Conservation (phyloP, 495 filamentous ascomycete genomes). For the Aspergillus bertholletiae region DNA sequence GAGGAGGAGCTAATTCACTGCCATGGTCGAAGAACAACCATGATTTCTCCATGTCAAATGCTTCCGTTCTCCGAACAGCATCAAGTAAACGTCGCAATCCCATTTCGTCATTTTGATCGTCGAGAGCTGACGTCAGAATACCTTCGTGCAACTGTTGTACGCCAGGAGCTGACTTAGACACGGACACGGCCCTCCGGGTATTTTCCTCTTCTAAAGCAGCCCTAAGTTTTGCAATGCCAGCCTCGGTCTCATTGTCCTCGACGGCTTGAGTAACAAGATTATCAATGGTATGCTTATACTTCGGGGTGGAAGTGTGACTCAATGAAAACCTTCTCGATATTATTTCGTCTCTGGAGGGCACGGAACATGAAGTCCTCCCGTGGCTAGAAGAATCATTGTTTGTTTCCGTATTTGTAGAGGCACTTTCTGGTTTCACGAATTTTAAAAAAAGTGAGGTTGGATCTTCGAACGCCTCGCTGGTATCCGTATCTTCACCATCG, state of each 20-base stretch:
- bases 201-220: conserved; percentile 33
- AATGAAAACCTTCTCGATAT: conserved; percentile 2
- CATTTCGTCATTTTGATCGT: conserved; percentile 51
- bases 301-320: conserved; percentile 30
- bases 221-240: conserved; percentile 50
- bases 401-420: conserved; percentile 13
- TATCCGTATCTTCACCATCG: conserved; percentile 65
- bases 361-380: conserved; percentile 14
- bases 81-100: conserved; percentile 56
- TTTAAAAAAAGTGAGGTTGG: conserved; percentile 36
- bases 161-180: background rate
- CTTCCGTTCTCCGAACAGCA: conserved; percentile 74
- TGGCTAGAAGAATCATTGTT: conserved; percentile 4
- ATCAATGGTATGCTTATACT: conserved; percentile 67
- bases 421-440: conserved; percentile 6
- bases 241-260: conserved; percentile 55
- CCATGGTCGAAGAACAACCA: conserved; percentile 65
- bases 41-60: conserved; percentile 51
- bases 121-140: conserved; percentile 38
- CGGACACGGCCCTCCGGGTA: background rate
- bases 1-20: conserved; percentile 25
- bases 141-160: conserved; percentile 36
- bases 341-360: background rate
- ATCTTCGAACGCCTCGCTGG: conserved; percentile 48
- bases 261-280: conserved; percentile 57